Base-by-base conservation (phyloP, 805 yeast species). In the Barnettozyma pratensis region DNA sequence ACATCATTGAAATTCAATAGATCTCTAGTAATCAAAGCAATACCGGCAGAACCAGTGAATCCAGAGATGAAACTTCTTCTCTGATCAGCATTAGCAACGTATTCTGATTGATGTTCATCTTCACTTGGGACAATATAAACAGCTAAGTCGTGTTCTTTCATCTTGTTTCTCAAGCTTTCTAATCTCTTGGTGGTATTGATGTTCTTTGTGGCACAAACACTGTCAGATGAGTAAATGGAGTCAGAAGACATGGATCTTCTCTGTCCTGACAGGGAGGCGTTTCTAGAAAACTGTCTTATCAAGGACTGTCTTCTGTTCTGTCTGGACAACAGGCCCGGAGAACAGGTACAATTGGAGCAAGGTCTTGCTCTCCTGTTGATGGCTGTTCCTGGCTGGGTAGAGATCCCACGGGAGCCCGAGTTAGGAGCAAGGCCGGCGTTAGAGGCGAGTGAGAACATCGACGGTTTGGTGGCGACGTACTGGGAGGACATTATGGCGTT, bases 61-160 rank as follows among this genome's bases (percentile, higher is more conserved):
- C 90, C 97, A 6, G 91, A 77, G 29, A 92, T 85, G 58, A 76
- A 92, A 47, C 80, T 85, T 49, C 97, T 74, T 57, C 97, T 79
- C 62, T 85, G 87, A 64, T 92, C 98, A 11, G 84, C 79, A 1
- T 76, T 69, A 0, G 94, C 77, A 7, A 92, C 92, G 59, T 91
- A 91, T 68, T 92, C 99, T 29, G 91, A 81, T 65, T 86, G 92
- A 65, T 92, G 99, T 58, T 87, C 96, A 63, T 92, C 99, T 63
- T 89, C 97, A 38, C 95, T 83, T 25, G 92, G 89, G 8, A 87
- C 79, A 29, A 81, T 73, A 64, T 94, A 92, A 34, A 88, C 83
- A 9, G 84, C 87, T 37, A 92, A 63, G 35, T 77, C 80, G 48
- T 79, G 64, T 41, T 73, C 67, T 40, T 74, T 76, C 91, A 94